Percentiles rank a stretch among this genome's conserved stretches.
phyloP scores from a whole-genome alignment of 495 filamentous ascomycete species.

The Xylaria acuta region DNA sequence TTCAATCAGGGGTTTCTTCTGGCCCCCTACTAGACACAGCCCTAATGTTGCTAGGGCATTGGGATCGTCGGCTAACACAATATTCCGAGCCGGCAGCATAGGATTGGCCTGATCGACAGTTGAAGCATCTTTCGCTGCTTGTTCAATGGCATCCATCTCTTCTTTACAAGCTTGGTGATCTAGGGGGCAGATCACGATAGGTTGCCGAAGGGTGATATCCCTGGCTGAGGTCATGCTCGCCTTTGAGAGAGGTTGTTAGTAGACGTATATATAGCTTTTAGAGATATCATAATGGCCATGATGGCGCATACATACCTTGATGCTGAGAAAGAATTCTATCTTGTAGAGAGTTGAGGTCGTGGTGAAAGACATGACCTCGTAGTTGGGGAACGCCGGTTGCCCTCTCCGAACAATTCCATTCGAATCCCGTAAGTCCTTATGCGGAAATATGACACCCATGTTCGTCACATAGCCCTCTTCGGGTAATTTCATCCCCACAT shows the following conservation, averaged over 20 bases:
- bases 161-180: constrained; percentile 96
- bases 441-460: constrained; percentile 87
- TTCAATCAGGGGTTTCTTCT: constrained; percentile 90
- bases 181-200: constrained; percentile 93
- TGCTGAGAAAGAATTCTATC: constrained; percentile 94
- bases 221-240: constrained; percentile 88
- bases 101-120: constrained; percentile 87
- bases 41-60: constrained; percentile 79
- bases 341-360: constrained; percentile 95
- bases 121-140: constrained; percentile 89
- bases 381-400: constrained; percentile 87
- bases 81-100: constrained; percentile 80
- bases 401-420: constrained; percentile 88
- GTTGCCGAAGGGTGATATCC: constrained; percentile 90
- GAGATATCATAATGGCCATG: neutral
- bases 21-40: constrained; percentile 81
- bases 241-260: constrained; percentile 54
- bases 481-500: constrained; percentile 80
- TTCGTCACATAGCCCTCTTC: constrained; percentile 90
- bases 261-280: neutral
- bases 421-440: constrained; percentile 83
- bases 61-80: constrained; percentile 77
- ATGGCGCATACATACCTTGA: constrained; percentile 70
- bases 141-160: constrained; percentile 97
- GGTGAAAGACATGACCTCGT: constrained; percentile 87